A percentile compares a stretch with the other conserved stretches of the same genome.
Conservation (phyloP, 106 monocot species). For the Apostasia shenzhenica region DNA sequence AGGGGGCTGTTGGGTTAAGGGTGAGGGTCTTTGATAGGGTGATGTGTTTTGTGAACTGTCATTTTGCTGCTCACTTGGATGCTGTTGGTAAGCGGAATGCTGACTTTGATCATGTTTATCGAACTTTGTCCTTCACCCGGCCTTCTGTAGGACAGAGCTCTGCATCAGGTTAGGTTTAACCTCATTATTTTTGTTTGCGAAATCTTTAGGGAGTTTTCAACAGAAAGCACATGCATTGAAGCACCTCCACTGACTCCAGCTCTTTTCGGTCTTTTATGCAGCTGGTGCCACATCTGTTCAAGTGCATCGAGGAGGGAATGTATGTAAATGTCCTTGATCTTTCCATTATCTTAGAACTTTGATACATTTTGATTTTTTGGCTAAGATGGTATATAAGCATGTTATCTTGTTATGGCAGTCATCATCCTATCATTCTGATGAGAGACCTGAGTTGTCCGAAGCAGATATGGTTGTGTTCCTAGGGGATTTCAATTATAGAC, state of each 20-base stretch:
- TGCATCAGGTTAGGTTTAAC: slow-evolving; percentile 28
- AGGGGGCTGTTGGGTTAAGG: slow-evolving; percentile 74
- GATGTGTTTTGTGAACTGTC: slow-evolving; percentile 69
- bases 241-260: not conserved
- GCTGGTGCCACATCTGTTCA: slow-evolving; percentile 47
- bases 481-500: slow-evolving; percentile 76
- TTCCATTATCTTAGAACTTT: not conserved
- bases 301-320: slow-evolving; percentile 47
- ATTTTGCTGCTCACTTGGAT: slow-evolving; percentile 82
- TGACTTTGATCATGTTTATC: slow-evolving; percentile 64
- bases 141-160: slow-evolving; percentile 38
- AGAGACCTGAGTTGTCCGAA: slow-evolving; percentile 60
- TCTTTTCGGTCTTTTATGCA: slow-evolving; percentile 23
- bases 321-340: slow-evolving; percentile 26
- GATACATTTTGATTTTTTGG: not conserved
- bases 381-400: not conserved
- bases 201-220: not conserved
- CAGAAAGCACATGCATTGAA: not conserved
- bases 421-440: slow-evolving; percentile 36
- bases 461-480: slow-evolving; percentile 69
- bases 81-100: slow-evolving; percentile 61
- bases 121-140: slow-evolving; percentile 48
- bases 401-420: slow-evolving; percentile 18
- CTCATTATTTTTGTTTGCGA: too few species aligned
- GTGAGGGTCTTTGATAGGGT: slow-evolving; percentile 63